A percentile compares a stretch with the other conserved stretches of the same genome.
phyloP scores from a whole-genome alignment of 2,329 filamentous ascomycete genomes.

The Fusarium sp. region DNA sequence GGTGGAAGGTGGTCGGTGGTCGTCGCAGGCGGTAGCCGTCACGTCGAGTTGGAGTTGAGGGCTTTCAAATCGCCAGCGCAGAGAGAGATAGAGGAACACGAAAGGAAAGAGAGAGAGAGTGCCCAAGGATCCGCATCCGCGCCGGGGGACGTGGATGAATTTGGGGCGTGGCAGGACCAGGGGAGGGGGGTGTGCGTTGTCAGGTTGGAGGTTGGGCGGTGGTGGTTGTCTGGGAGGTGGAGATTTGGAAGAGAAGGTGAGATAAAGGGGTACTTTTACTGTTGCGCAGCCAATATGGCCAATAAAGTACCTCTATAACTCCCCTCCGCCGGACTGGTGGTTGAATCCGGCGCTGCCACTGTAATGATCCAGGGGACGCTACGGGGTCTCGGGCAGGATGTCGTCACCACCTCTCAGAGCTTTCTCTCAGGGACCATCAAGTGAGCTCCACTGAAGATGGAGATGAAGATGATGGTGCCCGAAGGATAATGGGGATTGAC shows the following conservation, averaged over 20 bases:
- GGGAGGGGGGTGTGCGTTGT: slow-evolving; percentile 39
- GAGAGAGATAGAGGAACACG: slow-evolving; percentile 40
- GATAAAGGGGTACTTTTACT: slow-evolving; percentile 22
- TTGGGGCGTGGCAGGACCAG: slow-evolving; percentile 42
- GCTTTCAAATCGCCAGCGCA: slow-evolving; percentile 41
- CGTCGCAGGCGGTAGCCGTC: slow-evolving; percentile 18
- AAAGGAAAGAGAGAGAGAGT: slow-evolving; percentile 37
- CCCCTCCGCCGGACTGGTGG: slow-evolving; percentile 20
- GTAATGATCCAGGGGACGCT: slow-evolving; percentile 38
- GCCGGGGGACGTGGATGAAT: slow-evolving; percentile 42
- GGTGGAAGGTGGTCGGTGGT: slow-evolving; percentile 22
- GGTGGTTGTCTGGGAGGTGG: slow-evolving; percentile 33
- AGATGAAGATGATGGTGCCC: neutral
- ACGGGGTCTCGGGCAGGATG: slow-evolving; percentile 24
- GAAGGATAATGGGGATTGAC: neutral
- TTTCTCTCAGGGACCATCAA: slow-evolving; percentile 26
- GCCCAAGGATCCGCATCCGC: slow-evolving; percentile 41
- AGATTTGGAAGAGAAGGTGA: slow-evolving; percentile 10
- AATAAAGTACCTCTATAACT: slow-evolving; percentile 18
- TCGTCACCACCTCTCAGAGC: slow-evolving; percentile 30
- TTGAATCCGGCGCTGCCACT: slow-evolving; percentile 33
- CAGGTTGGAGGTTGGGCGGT: slow-evolving; percentile 38
- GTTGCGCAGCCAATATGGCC: rapidly evolving
- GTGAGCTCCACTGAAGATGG: slow-evolving; percentile 21
- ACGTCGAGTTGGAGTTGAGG: slow-evolving; percentile 4